Evolutionary conservation across 1,284 basidiomycete species (phyloP).

Genomic region (Heimioporus retisporus): DNA sequence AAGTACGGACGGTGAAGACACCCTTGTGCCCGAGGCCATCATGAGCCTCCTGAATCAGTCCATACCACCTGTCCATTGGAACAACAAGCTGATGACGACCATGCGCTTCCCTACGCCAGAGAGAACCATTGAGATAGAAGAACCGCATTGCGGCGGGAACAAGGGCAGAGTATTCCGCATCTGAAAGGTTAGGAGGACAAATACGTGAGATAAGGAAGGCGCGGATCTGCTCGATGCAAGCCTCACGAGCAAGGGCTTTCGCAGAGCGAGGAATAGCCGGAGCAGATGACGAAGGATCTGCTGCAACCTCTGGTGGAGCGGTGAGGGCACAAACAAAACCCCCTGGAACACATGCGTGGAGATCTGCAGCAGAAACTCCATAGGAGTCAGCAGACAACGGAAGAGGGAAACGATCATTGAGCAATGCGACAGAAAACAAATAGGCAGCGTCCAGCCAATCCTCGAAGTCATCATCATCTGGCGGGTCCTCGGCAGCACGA

Average conservation of each 20-base stretch:
- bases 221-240: neutral
- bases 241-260: neutral
- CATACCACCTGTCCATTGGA: neutral
- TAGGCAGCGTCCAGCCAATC: neutral
- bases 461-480: neutral
- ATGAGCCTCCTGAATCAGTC: slow-evolving; percentile 31
- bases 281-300: neutral
- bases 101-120: neutral
- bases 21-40: slow-evolving; percentile 42
- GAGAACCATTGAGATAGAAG: neutral
- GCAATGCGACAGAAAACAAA: neutral
- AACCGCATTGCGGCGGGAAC: neutral
- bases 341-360: too few relatives aligned
- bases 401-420: neutral
- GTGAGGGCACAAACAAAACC: too few relatives aligned
- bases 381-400: too few relatives aligned
- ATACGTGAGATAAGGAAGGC: neutral
- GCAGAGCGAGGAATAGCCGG: neutral
- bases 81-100: neutral
- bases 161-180: neutral
- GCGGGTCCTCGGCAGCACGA: neutral
- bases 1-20: slow-evolving; percentile 20
- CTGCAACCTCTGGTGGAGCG: too few relatives aligned
- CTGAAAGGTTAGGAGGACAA: neutral
- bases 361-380: too few relatives aligned